Percentiles rank a stretch among this genome's conserved stretches.
Evolutionary conservation across 805 yeast genomes (phyloP).

Genomic region (Tetrapisispora nanseiensis): DNA sequence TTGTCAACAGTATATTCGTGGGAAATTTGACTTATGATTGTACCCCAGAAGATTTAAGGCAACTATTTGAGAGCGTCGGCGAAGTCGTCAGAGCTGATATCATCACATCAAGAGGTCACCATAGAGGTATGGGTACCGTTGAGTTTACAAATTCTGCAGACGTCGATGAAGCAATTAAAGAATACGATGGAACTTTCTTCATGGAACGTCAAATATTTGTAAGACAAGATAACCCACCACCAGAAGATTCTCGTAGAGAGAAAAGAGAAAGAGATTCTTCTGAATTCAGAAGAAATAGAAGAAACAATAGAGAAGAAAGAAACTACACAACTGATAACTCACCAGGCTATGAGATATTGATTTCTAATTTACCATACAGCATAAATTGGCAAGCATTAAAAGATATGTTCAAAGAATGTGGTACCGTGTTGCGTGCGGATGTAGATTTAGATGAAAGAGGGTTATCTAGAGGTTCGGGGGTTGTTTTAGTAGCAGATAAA

Average conservation of each 20-base stretch:
- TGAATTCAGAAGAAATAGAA: not conserved
- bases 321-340: not conserved
- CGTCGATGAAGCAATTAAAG: constrained; percentile 61
- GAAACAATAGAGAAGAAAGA: not conserved
- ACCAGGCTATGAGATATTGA: constrained; percentile 47
- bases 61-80: constrained; percentile 50
- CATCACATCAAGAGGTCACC: constrained; percentile 65
- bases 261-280: constrained; percentile 4
- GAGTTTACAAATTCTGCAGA: constrained; percentile 60
- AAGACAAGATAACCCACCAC: constrained; percentile 86
- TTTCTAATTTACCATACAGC: constrained; percentile 77
- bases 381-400: constrained; percentile 76
- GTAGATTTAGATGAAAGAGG: constrained; percentile 55
- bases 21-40: constrained; percentile 65
- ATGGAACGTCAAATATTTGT: constrained; percentile 77
- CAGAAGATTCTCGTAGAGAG: constrained; percentile 27
- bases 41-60: constrained; percentile 50
- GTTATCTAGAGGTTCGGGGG: constrained; percentile 71
- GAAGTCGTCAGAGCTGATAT: constrained; percentile 74
- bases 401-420: constrained; percentile 71
- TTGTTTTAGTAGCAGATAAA: constrained; percentile 57
- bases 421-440: constrained; percentile 76
- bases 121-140: constrained; percentile 87
- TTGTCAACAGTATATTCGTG: constrained; percentile 58
- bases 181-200: constrained; percentile 54